Evolutionary conservation across 495 filamentous ascomycete species (phyloP), one percentile per base, ranked within the genome.

Genomic region (Talaromyces nanjingensis): DNA sequence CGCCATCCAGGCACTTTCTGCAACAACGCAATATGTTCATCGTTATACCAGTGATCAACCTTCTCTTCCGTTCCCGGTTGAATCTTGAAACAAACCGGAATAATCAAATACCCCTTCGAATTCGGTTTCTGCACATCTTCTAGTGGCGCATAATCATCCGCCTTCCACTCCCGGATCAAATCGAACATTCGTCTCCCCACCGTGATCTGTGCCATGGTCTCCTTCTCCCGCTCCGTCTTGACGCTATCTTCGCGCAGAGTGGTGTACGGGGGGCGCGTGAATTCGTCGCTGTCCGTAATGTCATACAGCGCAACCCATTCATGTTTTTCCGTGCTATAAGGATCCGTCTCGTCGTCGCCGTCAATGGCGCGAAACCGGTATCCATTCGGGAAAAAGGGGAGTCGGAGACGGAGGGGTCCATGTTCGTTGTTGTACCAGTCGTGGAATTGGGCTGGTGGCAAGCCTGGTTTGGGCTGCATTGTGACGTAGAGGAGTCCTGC

Each of bases 381-480:
- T 54, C 91, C 91, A 72, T 91, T 92, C 49, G 73, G 73, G 71
- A 89, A 81, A 72, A 90, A 91, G 47, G 88, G 86, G 9, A 92
- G 73, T 53, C 89, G 86, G 18, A 92, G 81, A 31, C 91, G 84
- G 47, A 86, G 82, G 37, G 91, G 90, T 61, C 91, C 91, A 74
- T 94, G 91, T 74, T 94, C 91, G 72, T 88, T 90, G 77, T 93
- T 90, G 77, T 94, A 94, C 91, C 91, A 94, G 71, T 93, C 90
- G 74, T 92, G 89, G 77, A 93, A 92, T 69, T 89, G 86, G 63
- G 84, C 78, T 53, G 79, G 69, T n/a, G 85, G 81, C 60, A 91
- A 80, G 31, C 80, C 81, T 65, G 79, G 77, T 65, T 79, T 77
- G 66, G 88, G 89, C 70, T 90, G 85, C 89, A 91, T 91, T 25